Conservation (phyloP, 2,329 filamentous ascomycete species). For the Ophiostoma perfectum region DNA sequence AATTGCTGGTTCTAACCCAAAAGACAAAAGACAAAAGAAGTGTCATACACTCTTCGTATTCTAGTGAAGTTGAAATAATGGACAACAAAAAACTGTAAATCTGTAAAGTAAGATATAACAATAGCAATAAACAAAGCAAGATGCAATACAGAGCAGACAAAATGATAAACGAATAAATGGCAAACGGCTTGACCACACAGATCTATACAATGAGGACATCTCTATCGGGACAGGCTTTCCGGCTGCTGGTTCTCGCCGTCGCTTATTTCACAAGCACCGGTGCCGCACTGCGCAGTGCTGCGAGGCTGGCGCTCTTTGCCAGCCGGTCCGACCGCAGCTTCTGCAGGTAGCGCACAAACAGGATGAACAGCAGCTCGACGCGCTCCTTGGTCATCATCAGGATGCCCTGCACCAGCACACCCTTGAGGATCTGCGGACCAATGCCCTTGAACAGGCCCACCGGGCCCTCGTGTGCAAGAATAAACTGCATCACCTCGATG, state of each 20-base stretch:
- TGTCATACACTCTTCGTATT: not conserved
- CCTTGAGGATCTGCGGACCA: slow-evolving; percentile 87
- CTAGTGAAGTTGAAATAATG: not conserved
- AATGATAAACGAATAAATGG: slow-evolving; percentile 7
- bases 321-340: slow-evolving; percentile 65
- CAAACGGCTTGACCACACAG: not conserved
- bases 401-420: slow-evolving; percentile 86
- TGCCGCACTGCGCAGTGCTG: no score
- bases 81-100: not conserved
- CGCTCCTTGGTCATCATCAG: slow-evolving; percentile 99
- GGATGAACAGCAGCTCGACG: slow-evolving; percentile 81
- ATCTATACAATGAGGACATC: not conserved
- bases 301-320: slow-evolving; percentile 46
- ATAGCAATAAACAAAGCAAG: slow-evolving; percentile 3
- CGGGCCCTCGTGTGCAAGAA: slow-evolving; percentile 78
- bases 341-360: slow-evolving; percentile 77
- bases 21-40: not conserved
- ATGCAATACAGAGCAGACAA: not conserved
- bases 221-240: not conserved
- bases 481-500: slow-evolving; percentile 89
- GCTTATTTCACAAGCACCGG: slow-evolving; percentile 29
- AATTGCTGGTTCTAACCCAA: not conserved
- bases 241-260: not conserved
- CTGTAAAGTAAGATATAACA: not conserved
- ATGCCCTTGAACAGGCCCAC: slow-evolving; percentile 94